These are phyloP conservation scores for Sporisorium graminicola DNA, from an alignment of 1,284 basidiomycete species.

Conservation along the genomic window DNA sequence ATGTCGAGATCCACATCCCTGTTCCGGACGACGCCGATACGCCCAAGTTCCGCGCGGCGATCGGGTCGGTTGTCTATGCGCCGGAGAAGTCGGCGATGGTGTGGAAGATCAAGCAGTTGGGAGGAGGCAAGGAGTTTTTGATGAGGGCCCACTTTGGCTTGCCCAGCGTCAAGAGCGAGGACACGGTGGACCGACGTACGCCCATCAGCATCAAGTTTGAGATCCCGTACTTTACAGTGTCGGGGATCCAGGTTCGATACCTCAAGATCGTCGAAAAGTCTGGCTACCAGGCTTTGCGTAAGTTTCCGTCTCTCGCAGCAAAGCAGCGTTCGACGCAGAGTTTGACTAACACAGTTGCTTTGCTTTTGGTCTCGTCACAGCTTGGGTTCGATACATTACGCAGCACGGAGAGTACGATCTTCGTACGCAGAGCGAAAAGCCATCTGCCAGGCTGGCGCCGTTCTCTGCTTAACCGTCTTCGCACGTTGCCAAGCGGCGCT, in stretches of 20 bases:
- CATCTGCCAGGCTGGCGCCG: conserved; percentile 58
- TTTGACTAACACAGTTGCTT: not conserved
- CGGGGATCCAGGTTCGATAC: conserved; percentile 95
- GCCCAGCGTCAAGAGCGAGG: conserved; percentile 73
- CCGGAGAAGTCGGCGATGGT: conserved; percentile 69
- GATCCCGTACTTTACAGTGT: conserved; percentile 94
- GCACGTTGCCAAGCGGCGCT: not conserved
- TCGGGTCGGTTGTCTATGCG: conserved; percentile 66
- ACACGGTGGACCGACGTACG: conserved; percentile 83
- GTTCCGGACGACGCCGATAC: conserved; percentile 98
- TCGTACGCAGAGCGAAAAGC: conserved; percentile 67
- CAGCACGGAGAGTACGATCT: conserved; percentile 90
- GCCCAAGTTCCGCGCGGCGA: conserved; percentile 83
- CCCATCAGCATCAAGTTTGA: conserved; percentile 98
- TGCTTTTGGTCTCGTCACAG: conserved; percentile 5
- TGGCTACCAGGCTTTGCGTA: conserved; percentile 83
- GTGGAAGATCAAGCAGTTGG: conserved; percentile 70
- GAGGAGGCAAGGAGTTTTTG: conserved; percentile 67
- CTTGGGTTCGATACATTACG: conserved; percentile 79
- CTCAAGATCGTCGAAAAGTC: conserved; percentile 98
- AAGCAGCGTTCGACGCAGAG: not conserved
- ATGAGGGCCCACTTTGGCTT: conserved; percentile 69
- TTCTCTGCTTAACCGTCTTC: conserved; percentile 45
- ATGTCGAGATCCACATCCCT: conserved; percentile 97
- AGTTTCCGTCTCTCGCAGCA: not conserved